These are phyloP conservation scores for Linderina pennispora DNA, from an alignment of 192 early-diverging fungal species.

Conservation along the genomic window DNA sequence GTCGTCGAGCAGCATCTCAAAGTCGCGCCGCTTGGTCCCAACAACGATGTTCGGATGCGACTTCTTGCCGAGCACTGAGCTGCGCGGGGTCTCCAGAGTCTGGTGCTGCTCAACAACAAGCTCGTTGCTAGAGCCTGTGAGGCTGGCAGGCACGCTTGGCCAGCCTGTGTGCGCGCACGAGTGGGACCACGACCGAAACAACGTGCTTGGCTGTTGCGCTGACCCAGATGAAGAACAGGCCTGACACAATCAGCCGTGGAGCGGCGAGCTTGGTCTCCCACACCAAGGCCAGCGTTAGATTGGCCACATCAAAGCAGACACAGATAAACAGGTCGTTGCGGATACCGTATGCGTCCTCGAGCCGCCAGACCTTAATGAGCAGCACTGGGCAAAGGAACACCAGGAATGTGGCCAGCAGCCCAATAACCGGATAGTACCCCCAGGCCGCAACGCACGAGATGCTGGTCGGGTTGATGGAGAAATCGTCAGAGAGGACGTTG, in stretches of 20 bases:
- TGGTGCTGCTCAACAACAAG: conserved; percentile 20
- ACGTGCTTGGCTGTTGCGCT: conserved; percentile 18
- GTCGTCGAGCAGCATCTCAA: conserved; percentile 24
- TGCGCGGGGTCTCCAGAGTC: conserved; percentile 14
- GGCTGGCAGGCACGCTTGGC: conserved; percentile 22
- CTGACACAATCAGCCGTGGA: conserved; percentile 19
- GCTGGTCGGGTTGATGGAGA: background rate
- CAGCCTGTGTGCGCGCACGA: conserved; percentile 22
- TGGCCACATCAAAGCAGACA: background rate
- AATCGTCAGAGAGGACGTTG: background rate
- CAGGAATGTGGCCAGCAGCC: background rate
- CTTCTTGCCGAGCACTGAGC: too few species aligned
- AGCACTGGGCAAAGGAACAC: background rate
- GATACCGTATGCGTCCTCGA: background rate
- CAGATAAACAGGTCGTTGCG: background rate
- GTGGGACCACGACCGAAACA: conserved; percentile 20
- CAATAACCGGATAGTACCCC: background rate
- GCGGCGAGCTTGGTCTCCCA: background rate
- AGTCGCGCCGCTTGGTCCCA: conserved; percentile 27
- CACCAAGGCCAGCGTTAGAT: background rate
- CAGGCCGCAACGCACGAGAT: background rate
- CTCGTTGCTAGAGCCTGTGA: conserved; percentile 36
- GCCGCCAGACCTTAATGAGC: background rate
- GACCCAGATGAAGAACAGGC: conserved; percentile 36
- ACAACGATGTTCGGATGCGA: conserved; percentile 1